phyloP scores from a whole-genome alignment of 768 basidiomycete species.

The Cytidiella melzeri region DNA sequence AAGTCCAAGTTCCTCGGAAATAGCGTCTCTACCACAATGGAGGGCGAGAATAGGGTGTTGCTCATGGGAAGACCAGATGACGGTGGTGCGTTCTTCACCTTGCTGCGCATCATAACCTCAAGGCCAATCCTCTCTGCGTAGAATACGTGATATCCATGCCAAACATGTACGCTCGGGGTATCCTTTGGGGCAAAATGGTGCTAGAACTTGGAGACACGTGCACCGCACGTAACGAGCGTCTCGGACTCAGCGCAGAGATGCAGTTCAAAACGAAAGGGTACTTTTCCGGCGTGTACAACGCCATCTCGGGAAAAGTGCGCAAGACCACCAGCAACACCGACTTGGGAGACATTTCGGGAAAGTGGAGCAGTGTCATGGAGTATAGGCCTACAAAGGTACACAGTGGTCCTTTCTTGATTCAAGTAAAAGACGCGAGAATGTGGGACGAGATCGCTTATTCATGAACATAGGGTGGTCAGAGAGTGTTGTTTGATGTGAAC shows the following conservation, averaged over 20 bases:
- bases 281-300: constrained; percentile 96
- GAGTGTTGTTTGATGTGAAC: constrained; percentile 77
- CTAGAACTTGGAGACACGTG: constrained; percentile 91
- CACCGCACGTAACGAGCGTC: constrained; percentile 75
- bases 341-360: constrained; percentile 81
- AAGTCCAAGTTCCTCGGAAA: constrained; percentile 97
- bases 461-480: constrained; percentile 43
- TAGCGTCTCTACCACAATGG: constrained; percentile 93
- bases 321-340: constrained; percentile 43
- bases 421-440: no score
- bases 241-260: constrained; percentile 69
- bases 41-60: constrained; percentile 86
- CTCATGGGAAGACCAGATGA: constrained; percentile 81
- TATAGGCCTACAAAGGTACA: constrained; percentile 65
- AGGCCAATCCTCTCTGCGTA: constrained; percentile 21
- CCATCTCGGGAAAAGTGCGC: constrained; percentile 75
- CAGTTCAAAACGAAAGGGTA: constrained; percentile 99
- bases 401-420: constrained; percentile 1
- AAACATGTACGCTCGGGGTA: constrained; percentile 92
- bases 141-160: constrained; percentile 94
- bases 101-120: constrained; percentile 10
- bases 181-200: constrained; percentile 91
- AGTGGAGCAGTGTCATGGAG: constrained; percentile 91
- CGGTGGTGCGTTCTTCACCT: constrained; percentile 51
- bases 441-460: not conserved